phyloP scores from a whole-genome alignment of 129 eudicot genomes.

The Tanacetum coccineum region DNA sequence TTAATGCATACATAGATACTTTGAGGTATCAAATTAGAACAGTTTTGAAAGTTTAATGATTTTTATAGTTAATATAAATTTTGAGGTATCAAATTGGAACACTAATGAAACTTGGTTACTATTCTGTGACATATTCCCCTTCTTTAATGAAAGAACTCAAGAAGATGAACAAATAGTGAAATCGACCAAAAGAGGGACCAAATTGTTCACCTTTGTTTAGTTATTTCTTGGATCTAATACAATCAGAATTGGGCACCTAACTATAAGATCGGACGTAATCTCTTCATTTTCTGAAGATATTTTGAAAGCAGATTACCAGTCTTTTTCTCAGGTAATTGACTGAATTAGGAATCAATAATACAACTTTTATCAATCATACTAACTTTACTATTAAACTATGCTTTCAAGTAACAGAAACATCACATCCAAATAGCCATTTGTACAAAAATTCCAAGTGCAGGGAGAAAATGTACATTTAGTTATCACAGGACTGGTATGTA shows the following conservation, averaged over 20 bases:
- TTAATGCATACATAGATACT: no score
- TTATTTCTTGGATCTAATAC: no score
- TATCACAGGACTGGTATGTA: not conserved
- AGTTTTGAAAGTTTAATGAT: no score
- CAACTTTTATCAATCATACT: conserved; percentile 2
- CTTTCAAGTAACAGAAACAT: not conserved
- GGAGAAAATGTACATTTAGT: not conserved
- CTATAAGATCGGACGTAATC: not conserved
- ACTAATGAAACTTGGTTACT: no score
- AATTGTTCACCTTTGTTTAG: no score
- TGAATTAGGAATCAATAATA: conserved; percentile 1
- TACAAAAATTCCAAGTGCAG: not conserved
- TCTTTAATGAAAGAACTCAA: no score
- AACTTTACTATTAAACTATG: not conserved
- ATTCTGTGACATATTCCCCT: no score
- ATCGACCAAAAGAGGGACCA: no score
- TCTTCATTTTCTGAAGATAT: not conserved
- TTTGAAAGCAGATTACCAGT: not conserved
- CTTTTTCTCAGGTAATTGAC: conserved; percentile 6
- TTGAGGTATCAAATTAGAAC: no score
- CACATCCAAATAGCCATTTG: not conserved
- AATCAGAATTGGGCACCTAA: not conserved
- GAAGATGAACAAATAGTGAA: no score
- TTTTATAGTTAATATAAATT: no score
- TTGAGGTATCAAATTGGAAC: no score